Evolutionary conservation across 345 rosid genomes (phyloP), one percentile per base, ranked within the genome.

Genomic region (Citrus trifoliata): DNA sequence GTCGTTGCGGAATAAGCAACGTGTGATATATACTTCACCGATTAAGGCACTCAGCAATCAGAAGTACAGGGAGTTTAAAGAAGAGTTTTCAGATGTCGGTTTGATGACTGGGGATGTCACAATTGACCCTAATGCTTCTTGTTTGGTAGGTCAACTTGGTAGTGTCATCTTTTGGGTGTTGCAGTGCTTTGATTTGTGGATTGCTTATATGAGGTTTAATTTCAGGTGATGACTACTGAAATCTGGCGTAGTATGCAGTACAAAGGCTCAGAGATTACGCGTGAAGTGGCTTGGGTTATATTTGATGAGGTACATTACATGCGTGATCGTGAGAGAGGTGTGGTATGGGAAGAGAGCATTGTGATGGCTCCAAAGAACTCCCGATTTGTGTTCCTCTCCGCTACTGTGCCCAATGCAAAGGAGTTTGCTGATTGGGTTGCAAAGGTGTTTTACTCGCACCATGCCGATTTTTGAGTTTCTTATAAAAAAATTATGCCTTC

Each of bases 351-450:
- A 77, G 98, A 96, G 85, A 96, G 98, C 87, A 96, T 96, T 82
- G 98, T 96, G 38, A 96, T 96, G 99, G 98, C 99, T 71, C 98
- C 99, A 0, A 94, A 90, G 85, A 94, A 91, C 80, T 89, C 98
- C 51, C 88, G 95, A 32, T 94, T 96, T 77, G 99, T 96, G 42
- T 96, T 96, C 86, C 93, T 96, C 8, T 96, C 99, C 33, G 99
- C 99, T 24, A 96, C 99, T 61, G 98, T 96, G 58, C 98, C 99
- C 68, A 96, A 96, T 86, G 99, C 99, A 22, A 96, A 93, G 84
- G 99, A 96, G 75, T 96, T 96, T 91, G 97, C 99, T 73, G 98
- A 94, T 81, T 96, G 99, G 99, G 98, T 96, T 79, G 98, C 99
- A 32, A 96, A 94, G 98, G 99, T 95, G 30, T 80, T 73, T 72